Base-by-base conservation (phyloP, 352 stramenopile species). In the Hyaloperonospora brassicae region DNA sequence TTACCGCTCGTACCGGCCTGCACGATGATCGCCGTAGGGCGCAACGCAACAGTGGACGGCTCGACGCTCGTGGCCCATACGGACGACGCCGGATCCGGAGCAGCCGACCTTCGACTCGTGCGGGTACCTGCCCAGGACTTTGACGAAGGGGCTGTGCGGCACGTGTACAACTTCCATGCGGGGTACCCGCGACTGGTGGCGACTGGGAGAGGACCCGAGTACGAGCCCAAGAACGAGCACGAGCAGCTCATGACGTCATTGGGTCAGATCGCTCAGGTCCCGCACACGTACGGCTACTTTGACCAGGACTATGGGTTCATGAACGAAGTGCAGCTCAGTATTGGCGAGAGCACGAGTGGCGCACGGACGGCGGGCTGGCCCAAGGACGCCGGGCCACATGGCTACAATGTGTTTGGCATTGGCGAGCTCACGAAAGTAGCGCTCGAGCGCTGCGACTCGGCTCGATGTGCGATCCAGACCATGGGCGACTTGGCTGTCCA, bases 301-400 rank as follows among this genome's bases (percentile, higher is more conserved):
- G 93, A 98, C 59, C 91, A 96, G 46, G 84, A 92, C 63, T 94
- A 98, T 59, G 91, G 85, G 34, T 90, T 97, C 66, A 96, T 98
- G 68, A 98, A 98, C 68, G 94, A 98, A 53, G 67, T 88, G 52
- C 81, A 96, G 68, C 72, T 98, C 40, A 95, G 75, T 47, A 98
- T 98, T 45, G 89, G 79, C 4, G 94, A 98, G 76, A 96, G 81
- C 49, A 98, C 93, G n/a, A 98, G 92, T 54, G 78, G 80, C 5
- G 82, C 81, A 17, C 82, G 87, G 46, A 94, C 82, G 35, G 70
- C 87, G 35, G 75, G 86, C 51, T 94, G 81, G 84, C 47, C 79
- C 2, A 50, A 72, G 2, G 57, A 91, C 39, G 55, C 76, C 1
- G 17, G 17, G 17, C 40, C 64, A 5, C 68, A 84, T 24, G 90